Evolutionary conservation across 2,329 filamentous ascomycete species (phyloP), one percentile per base, ranked within the genome.

Genomic region (Diaporthe sp.): DNA sequence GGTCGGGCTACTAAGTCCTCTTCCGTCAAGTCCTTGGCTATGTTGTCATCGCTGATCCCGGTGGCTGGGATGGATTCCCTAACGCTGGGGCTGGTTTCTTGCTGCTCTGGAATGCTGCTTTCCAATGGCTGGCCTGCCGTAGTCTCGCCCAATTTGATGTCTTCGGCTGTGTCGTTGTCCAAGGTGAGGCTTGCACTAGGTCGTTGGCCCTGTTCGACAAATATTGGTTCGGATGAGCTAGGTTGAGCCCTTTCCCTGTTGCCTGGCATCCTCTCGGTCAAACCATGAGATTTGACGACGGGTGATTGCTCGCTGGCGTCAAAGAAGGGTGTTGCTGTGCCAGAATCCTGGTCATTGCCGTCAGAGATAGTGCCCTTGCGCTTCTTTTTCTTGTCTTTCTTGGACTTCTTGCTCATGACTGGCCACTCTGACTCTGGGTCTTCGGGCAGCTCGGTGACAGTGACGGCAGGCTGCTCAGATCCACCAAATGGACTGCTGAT

Each of bases 381-480:
- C 68, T 72, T 77, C 68, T 77, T 77, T 57, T 78, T 78, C 76
- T 80, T 81, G 75, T 79, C 78, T 53, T 84, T 84, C 78, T 85
- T 84, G 57, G 82, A 81, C 76, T 84, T 85, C 77, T 83, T 84
- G 47, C 75, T 78, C 7, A 75, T 74, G 68, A 76, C 51, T 63
- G 79, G 76, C 75, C 77, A 78, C 68, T 72, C 72, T 67, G 65
- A 44, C 71, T 78, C 77, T 2, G 70, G 53, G 31, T 81, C 75
- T 80, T 81, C 51, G 17, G 51, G 61, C 22, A 34, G 22, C 44
- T 71, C 72, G 13, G 57, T 71, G 2, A 60, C 67, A 42, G 49
- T 67, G 17, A 53, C 72, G 12, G 44, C 31, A 44, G 31, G 39
- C 57, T 65, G 67, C 15, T 55, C 42, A 49, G 53, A 15, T 44